These are phyloP conservation scores for Pezicula carpinea DNA, from an alignment of 2,329 filamentous ascomycete genomes.

Conservation along the genomic window DNA sequence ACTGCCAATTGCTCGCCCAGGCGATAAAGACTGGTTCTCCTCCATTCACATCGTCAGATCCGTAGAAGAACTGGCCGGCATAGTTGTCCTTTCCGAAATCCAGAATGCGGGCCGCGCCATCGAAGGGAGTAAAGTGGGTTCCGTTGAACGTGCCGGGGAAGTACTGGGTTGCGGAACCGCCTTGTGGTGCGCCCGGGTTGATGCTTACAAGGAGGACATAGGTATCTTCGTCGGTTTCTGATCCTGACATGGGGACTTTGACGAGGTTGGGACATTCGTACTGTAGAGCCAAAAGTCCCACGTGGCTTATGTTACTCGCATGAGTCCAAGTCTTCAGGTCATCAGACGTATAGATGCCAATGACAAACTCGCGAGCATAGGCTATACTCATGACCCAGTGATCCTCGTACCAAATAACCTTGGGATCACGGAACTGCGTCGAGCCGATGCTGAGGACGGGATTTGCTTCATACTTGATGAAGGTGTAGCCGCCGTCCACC, in stretches of 20 bases:
- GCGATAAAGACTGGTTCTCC: constrained; percentile 34
- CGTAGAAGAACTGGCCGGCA: constrained; percentile 52
- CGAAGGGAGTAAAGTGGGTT: constrained; percentile 50
- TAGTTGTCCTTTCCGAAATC: constrained; percentile 51
- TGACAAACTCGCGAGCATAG: constrained; percentile 48
- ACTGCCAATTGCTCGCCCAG: constrained; percentile 59
- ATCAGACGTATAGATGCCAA: constrained; percentile 58
- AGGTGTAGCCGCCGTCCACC: constrained; percentile 55
- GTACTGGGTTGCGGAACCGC: constrained; percentile 51
- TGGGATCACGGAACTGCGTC: constrained; percentile 61
- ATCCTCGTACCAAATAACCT: constrained; percentile 54
- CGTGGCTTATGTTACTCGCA: constrained; percentile 53
- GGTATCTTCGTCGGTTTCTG: constrained; percentile 17
- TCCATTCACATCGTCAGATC: constrained; percentile 33
- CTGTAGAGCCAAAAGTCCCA: constrained; percentile 37
- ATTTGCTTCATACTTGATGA: constrained; percentile 53
- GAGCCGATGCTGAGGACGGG: constrained; percentile 51
- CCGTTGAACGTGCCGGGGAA: constrained; percentile 59
- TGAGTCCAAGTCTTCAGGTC: constrained; percentile 55
- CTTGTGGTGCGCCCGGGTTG: constrained; percentile 52
- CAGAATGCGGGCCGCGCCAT: constrained; percentile 36
- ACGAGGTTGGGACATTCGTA: constrained; percentile 59
- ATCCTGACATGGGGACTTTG: constrained; percentile 42
- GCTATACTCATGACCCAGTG: constrained; percentile 56
- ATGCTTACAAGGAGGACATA: constrained; percentile 47